Evolutionary conservation across 2,329 filamentous ascomycete species (phyloP).

Genomic region (Fusarium guadeloupense): DNA sequence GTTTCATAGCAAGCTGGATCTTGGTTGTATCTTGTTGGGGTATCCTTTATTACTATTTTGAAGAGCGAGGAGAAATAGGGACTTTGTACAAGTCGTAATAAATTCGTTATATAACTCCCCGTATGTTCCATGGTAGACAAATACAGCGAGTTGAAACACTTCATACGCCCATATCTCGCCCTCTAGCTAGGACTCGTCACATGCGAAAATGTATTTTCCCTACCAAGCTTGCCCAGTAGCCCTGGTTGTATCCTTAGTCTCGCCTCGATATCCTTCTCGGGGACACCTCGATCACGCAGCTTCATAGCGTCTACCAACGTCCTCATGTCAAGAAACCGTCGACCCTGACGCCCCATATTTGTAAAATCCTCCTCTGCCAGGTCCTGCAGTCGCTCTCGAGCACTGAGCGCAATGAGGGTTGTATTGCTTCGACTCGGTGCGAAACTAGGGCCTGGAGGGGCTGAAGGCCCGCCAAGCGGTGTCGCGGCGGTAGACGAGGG

Average conservation of each 20-base stretch:
- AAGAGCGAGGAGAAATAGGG: constrained; percentile 24
- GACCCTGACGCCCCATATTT: constrained; percentile 49
- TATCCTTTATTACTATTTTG: constrained; percentile 25
- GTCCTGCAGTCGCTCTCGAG: constrained; percentile 56
- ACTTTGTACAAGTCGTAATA: constrained; percentile 29
- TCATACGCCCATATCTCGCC: not conserved
- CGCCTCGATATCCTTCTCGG: constrained; percentile 56
- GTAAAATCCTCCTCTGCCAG: constrained; percentile 57
- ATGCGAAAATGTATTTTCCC: constrained; percentile 51
- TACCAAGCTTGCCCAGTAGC: constrained; percentile 57
- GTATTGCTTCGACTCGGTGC: constrained; percentile 51
- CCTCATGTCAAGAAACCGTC: constrained; percentile 59
- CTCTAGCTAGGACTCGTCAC: constrained; percentile 42
- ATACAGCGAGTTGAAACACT: constrained; percentile 1
- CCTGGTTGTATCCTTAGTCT: constrained; percentile 57
- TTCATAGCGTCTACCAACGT: constrained; percentile 58
- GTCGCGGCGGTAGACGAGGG: constrained; percentile 57
- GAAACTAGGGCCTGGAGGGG: constrained; percentile 41
- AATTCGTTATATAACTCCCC: constrained; percentile 3
- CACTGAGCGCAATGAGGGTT: constrained; percentile 61
- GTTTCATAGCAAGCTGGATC: constrained; percentile 3
- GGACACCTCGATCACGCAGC: constrained; percentile 53
- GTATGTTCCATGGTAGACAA: constrained; percentile 2
- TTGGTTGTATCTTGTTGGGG: constrained; percentile 14
- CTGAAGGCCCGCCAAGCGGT: constrained; percentile 28